Base-by-base conservation (phyloP, 106 monocot genomes). In the Allium sativum region DNA sequence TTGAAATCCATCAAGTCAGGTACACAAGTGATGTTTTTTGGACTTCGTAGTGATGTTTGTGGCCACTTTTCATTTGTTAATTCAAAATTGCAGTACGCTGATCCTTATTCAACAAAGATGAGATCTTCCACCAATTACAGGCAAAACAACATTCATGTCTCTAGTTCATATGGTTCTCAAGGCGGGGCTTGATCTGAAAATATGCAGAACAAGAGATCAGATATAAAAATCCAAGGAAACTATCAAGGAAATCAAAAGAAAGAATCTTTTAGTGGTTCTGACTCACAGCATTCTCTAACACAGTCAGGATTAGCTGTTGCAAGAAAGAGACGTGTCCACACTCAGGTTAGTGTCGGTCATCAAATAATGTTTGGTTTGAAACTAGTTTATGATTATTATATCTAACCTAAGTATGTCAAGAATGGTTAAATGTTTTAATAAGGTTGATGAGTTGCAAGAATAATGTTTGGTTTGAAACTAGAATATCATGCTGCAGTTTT, bases 11-110 rank as follows among this genome's bases (percentile, higher is more conserved):
- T 81, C 76, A n/a, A n/a, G n/a, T 96, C 18, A 84, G 90, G 42
- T 90, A 82, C 65, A 91, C 90, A 53, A 96, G 84, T 72, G 95
- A 96, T 52, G 95, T 90, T 64, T 82, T 96, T 76, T 79, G 73
- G 66, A 72, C 86, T 78, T 84, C 90, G 43, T 90, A 96, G 65
- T 84, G 74, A 66, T 79, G 90, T 59, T 64, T 96, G 45, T 74
- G 87, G 3, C 79, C 75, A 81, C 75, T 80, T 73, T 50, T 79
- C n/a, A n/a, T n/a, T n/a, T n/a, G n/a, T n/a, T n/a, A n/a, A n/a
- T n/a, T n/a, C n/a, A n/a, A n/a, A n/a, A n/a, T n/a, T n/a, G n/a
- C n/a, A n/a, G n/a, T n/a, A n/a, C 45, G 90, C 90, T 73, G 90
- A 90, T 69, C 84, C 90, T 67, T 15, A 67, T 50, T 40, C 77